Conservation (phyloP, 2,329 filamentous ascomycete genomes). For the Alternaria ethzedia region DNA sequence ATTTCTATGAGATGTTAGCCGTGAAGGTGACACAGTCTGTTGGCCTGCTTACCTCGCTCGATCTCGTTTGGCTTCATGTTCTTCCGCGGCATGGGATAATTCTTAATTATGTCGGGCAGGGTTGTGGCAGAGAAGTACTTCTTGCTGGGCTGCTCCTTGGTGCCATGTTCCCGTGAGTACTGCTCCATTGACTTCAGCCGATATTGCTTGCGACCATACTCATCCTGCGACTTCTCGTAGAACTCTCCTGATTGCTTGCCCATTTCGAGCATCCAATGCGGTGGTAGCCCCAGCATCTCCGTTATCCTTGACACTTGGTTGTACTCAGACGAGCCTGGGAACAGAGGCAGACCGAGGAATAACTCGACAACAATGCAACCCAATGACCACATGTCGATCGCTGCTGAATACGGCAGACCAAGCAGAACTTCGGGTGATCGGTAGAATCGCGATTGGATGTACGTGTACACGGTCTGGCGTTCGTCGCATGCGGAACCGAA, state of each 20-base stretch:
- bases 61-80: slow-evolving; percentile 99
- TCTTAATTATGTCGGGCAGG: slow-evolving; percentile 94
- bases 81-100: slow-evolving; percentile 97
- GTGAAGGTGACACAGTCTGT: background rate
- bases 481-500: slow-evolving; percentile 99
- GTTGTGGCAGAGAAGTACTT: slow-evolving; percentile 98
- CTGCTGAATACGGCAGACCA: slow-evolving; percentile 95
- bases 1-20: slow-evolving; percentile 71
- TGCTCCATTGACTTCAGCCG: slow-evolving; percentile 97
- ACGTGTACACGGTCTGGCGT: slow-evolving; percentile 97
- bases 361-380: slow-evolving; percentile 98
- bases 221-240: slow-evolving; percentile 90
- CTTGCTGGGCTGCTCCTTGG: slow-evolving; percentile 98
- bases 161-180: slow-evolving; percentile 92
- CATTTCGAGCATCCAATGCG: slow-evolving; percentile 99
- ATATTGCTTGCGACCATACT: slow-evolving; percentile 90
- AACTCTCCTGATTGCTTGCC: slow-evolving; percentile 98
- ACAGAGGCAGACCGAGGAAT: slow-evolving; percentile 91
- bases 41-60: slow-evolving; percentile 76
- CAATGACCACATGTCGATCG: slow-evolving; percentile 99
- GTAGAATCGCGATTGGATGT: slow-evolving; percentile 98
- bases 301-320: slow-evolving; percentile 97
- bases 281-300: slow-evolving; percentile 96
- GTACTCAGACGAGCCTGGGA: slow-evolving; percentile 97
- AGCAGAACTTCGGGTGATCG: slow-evolving; percentile 93